Conservation (phyloP, 2,329 filamentous ascomycete genomes). For the Ophiosphaerella narmari region DNA sequence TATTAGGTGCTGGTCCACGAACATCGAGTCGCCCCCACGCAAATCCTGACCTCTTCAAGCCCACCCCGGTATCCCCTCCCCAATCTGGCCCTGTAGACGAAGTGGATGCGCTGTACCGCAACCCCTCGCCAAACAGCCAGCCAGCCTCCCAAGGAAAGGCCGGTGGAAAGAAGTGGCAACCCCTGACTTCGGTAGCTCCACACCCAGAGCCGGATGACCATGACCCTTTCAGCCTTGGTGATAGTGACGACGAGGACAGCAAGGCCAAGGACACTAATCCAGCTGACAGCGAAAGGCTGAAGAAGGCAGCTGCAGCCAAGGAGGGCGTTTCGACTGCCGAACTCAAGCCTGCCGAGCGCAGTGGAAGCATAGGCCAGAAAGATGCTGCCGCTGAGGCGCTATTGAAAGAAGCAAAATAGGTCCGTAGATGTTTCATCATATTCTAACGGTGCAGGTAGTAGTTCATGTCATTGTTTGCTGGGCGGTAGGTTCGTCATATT, state of each 20-base stretch:
- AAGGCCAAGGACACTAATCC: conserved; percentile 67
- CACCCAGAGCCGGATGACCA: conserved; percentile 81
- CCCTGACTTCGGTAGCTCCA: conserved; percentile 82
- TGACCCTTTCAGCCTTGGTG: conserved; percentile 94
- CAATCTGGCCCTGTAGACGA: conserved; percentile 73
- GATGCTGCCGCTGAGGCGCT: conserved; percentile 54
- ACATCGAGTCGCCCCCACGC: conserved; percentile 68
- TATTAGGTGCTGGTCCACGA: conserved; percentile 54
- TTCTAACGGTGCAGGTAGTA: too few species aligned
- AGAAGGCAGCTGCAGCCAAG: conserved; percentile 52
- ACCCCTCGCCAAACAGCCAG: conserved; percentile 42
- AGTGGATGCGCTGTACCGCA: conserved; percentile 73
- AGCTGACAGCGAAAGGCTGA: conserved; percentile 57
- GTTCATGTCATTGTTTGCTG: too few species aligned
- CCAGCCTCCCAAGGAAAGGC: conserved; percentile 33
- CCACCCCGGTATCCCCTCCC: conserved; percentile 58
- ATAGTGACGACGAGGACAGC: conserved; percentile 85
- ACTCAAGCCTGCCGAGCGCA: conserved; percentile 47
- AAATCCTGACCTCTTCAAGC: conserved; percentile 82
- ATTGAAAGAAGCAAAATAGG: conserved; percentile 44
- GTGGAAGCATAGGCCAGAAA: conserved; percentile 49
- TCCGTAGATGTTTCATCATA: not conserved
- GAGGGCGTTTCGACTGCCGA: conserved; percentile 30
- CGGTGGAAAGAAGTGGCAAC: conserved; percentile 97
- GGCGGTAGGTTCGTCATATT: too few species aligned